Evolutionary conservation across 208 protist genomes (phyloP).

Genomic region (Histomonas meleagridis): DNA sequence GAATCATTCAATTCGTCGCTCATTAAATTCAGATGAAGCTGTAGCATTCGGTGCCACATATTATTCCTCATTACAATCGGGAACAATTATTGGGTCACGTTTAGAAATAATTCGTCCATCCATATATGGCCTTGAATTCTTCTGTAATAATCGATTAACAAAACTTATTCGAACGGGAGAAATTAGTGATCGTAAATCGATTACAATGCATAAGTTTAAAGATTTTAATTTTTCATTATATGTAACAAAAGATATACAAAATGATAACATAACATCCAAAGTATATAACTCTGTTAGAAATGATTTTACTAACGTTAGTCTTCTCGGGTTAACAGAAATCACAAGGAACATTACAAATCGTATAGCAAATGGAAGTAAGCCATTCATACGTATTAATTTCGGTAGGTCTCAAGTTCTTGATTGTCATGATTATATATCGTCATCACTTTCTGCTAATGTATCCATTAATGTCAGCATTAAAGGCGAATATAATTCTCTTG

Average conservation of each 20-base stretch:
- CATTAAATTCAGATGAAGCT: slow-evolving; percentile 19
- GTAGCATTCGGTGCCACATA: slow-evolving; percentile 15
- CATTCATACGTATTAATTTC: background rate
- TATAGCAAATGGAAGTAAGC: background rate
- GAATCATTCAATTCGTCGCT: background rate
- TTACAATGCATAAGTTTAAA: background rate
- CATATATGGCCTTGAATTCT: background rate
- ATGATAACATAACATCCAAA: background rate
- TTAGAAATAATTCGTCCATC: background rate
- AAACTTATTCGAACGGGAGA: background rate
- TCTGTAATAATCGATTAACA: too few species aligned
- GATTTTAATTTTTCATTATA: slow-evolving; percentile 14
- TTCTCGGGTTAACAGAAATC: background rate
- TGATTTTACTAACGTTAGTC: background rate
- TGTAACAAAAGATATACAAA: background rate
- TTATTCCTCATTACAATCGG: background rate
- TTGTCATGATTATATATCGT: background rate
- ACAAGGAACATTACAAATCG: background rate
- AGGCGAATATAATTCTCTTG: background rate
- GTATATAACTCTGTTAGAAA: background rate
- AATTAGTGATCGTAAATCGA: background rate
- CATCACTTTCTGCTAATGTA: background rate
- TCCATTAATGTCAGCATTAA: background rate
- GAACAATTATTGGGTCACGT: background rate
- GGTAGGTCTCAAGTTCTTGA: background rate